These are phyloP conservation scores for Flammula alnicola DNA, from an alignment of 1,284 basidiomycete species.

Conservation along the genomic window DNA sequence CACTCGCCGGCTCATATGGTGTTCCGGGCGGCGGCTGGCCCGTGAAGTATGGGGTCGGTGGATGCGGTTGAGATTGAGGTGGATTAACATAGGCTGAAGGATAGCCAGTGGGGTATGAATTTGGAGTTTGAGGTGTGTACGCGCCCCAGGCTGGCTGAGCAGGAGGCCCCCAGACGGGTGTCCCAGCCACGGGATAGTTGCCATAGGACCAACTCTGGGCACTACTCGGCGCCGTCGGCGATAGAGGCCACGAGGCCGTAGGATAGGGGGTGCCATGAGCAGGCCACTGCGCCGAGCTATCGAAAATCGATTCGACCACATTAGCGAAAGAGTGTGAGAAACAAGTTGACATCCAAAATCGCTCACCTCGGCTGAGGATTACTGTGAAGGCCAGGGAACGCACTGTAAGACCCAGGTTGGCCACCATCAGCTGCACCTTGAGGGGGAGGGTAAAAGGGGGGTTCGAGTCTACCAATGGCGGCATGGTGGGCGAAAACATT, in stretches of 20 bases:
- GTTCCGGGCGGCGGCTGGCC: constrained; percentile 5
- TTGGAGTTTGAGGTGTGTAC: background rate
- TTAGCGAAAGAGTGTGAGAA: background rate
- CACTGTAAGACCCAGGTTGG: constrained; percentile 5
- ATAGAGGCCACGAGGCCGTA: background rate
- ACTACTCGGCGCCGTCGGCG: background rate
- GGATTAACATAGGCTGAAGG: no score
- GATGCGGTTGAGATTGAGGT: no score
- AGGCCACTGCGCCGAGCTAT: constrained; percentile 6
- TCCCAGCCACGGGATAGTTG: constrained; percentile 1
- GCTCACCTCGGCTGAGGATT: background rate
- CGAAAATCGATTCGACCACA: background rate
- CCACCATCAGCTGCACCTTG: constrained; percentile 7
- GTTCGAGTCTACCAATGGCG: background rate
- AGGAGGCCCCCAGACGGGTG: background rate
- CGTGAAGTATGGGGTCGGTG: constrained; percentile 5
- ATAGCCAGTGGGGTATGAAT: background rate
- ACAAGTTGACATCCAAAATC: background rate
- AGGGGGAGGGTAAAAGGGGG: constrained; percentile 11
- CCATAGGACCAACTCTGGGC: background rate
- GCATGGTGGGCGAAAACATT: constrained; percentile 4
- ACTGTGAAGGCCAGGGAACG: constrained; percentile 1
- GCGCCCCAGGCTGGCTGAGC: constrained; percentile 2
- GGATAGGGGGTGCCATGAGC: constrained; percentile 1
- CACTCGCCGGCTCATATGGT: constrained; percentile 12